phyloP scores from a whole-genome alignment of 768 basidiomycete species.

The Trametes sanguinea region DNA sequence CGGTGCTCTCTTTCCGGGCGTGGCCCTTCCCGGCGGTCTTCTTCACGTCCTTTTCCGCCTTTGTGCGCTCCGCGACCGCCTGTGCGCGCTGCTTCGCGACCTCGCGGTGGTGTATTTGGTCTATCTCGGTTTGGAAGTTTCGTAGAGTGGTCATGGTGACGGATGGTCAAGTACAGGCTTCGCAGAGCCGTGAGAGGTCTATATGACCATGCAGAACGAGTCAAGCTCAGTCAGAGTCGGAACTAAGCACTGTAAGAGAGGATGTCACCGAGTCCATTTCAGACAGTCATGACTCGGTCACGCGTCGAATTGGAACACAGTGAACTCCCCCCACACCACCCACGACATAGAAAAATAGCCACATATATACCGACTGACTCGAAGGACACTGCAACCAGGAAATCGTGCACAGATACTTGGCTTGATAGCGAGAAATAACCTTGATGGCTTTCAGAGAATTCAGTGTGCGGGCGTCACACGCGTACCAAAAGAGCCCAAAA shows the following conservation, averaged over 20 bases:
- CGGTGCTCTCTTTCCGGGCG: constrained; percentile 23
- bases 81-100: constrained; percentile 60
- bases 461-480: no score
- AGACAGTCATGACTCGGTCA: constrained; percentile 21
- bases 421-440: no score
- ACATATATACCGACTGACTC: not conserved
- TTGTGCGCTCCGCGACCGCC: constrained; percentile 32
- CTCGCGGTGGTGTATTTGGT: constrained; percentile 72
- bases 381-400: not conserved
- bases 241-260: not conserved
- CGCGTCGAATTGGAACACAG: not conserved
- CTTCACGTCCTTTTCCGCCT: constrained; percentile 31
- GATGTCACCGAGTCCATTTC: constrained; percentile 16
- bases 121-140: constrained; percentile 74
- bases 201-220: constrained; percentile 18
- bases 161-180: not conserved
- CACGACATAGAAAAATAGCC: no score
- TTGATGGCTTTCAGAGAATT: no score
- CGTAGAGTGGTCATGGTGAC: constrained; percentile 54
- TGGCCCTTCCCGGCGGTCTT: constrained; percentile 43
- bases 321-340: not conserved
- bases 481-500: no score
- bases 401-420: no score
- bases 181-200: not conserved
- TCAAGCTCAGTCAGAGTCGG: constrained; percentile 23